Evolutionary conservation across 257 asterid species (phyloP).

Genomic region (Solanum tacnaense): DNA sequence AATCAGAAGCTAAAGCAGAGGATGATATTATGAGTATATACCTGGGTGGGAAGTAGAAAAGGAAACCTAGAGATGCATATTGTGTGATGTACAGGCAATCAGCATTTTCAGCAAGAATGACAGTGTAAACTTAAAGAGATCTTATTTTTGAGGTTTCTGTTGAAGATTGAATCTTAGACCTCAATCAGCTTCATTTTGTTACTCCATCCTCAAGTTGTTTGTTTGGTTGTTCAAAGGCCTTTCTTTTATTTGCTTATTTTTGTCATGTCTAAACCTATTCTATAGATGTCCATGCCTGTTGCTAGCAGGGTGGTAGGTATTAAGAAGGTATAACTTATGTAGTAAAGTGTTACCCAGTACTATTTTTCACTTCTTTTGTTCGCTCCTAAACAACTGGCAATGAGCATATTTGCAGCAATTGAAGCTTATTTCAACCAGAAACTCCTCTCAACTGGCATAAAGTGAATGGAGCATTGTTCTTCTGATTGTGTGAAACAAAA

Average conservation of each 20-base stretch:
- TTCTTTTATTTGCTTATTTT: background rate
- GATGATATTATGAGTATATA: slow-evolving; percentile 3
- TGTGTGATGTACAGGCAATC: background rate
- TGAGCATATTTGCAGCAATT: background rate
- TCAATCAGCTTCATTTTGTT: background rate
- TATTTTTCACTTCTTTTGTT: background rate
- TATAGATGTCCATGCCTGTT: background rate
- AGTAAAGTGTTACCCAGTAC: background rate
- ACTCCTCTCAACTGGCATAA: background rate
- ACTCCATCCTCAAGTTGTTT: background rate
- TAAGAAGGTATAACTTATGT: background rate
- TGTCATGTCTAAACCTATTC: background rate
- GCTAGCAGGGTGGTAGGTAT: background rate
- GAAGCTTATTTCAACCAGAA: background rate
- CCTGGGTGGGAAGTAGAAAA: slow-evolving; percentile 8
- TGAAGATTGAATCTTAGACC: background rate
- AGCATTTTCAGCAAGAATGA: background rate
- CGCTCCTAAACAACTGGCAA: background rate
- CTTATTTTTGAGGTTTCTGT: background rate
- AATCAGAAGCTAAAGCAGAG: background rate
- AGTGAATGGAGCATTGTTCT: background rate
- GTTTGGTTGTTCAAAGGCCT: background rate
- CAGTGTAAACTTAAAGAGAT: background rate
- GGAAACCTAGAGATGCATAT: background rate
- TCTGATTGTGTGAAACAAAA: background rate